Evolutionary conservation across 176 grass and related monocot species (phyloP).

Genomic region (Hyparrhenia diplandra): DNA sequence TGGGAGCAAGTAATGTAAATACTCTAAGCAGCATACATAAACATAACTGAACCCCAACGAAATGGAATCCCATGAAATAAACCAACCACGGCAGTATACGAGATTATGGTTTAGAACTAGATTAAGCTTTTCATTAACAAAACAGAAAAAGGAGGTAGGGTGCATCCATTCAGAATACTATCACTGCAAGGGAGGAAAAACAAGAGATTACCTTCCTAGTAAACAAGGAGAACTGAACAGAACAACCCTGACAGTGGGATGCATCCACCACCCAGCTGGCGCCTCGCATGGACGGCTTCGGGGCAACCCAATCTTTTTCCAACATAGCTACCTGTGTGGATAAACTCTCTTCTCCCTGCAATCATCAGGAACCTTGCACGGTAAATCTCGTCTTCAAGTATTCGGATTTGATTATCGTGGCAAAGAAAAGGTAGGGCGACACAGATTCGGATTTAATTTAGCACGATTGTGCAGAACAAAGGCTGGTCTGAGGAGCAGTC

Average conservation of each 20-base stretch:
- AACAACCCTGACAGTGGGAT: slow-evolving; percentile 81
- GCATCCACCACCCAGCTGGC: slow-evolving; percentile 77
- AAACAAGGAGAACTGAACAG: slow-evolving; percentile 74
- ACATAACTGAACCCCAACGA: background rate
- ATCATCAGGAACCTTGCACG: background rate
- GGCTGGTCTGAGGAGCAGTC: background rate
- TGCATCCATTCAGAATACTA: background rate
- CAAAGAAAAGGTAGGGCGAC: background rate
- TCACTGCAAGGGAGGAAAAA: background rate
- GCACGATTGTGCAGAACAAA: background rate
- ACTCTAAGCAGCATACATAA: background rate
- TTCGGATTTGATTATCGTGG: background rate
- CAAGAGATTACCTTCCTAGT: slow-evolving; percentile 62
- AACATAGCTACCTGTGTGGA: slow-evolving; percentile 22
- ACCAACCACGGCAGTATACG: background rate
- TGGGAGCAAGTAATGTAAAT: background rate
- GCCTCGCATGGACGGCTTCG: slow-evolving; percentile 76
- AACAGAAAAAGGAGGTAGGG: background rate
- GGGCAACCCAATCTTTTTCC: slow-evolving; percentile 79
- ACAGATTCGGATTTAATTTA: background rate
- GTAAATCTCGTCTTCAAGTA: background rate
- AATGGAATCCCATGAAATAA: background rate
- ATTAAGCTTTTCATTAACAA: background rate
- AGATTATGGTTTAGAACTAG: background rate
- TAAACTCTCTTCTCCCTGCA: background rate